A percentile compares a stretch with the other conserved stretches of the same genome.
Evolutionary conservation across 495 filamentous ascomycete genomes (phyloP).

Genomic region (Lineolata rhizophorae): DNA sequence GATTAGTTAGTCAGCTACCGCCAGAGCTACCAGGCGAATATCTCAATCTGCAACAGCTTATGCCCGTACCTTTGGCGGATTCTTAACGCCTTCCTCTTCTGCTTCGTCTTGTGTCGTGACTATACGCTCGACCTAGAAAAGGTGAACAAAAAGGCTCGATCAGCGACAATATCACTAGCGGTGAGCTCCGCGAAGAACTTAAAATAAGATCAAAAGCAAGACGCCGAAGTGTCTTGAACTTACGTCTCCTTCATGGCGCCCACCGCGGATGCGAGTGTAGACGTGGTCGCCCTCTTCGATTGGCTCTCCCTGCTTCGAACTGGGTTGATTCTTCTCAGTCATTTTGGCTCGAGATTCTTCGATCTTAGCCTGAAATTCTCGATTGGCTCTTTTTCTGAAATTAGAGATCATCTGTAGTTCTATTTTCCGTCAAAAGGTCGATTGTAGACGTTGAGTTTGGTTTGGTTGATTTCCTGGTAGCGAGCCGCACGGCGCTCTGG

Average conservation of each 20-base stretch:
- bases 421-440: too few species aligned
- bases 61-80: conserved; percentile 4
- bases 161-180: background rate
- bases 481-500: too few species aligned
- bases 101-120: conserved; percentile 3
- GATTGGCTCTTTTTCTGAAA: too few species aligned
- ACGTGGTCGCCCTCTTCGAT: conserved; percentile 7
- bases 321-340: conserved; percentile 5
- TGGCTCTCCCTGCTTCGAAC: conserved; percentile 8
- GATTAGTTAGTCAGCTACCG: too few species aligned
- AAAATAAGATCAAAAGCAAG: too few species aligned
- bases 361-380: too few species aligned
- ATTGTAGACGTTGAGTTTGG: too few species aligned
- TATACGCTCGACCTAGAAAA: conserved; percentile 2
- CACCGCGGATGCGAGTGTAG: conserved; percentile 5
- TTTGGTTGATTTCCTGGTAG: too few species aligned
- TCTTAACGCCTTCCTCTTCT: conserved; percentile 2
- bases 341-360: too few species aligned
- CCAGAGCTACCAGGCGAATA: background rate
- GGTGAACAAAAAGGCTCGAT: too few species aligned
- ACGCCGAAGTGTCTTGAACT: background rate
- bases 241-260: conserved; percentile 4
- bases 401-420: too few species aligned
- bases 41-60: background rate
- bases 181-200: too few species aligned